A percentile compares a stretch with the other conserved stretches of the same genome.
Conservation (phyloP, 116 monocot species). For the Dioscorea cayenensis region DNA sequence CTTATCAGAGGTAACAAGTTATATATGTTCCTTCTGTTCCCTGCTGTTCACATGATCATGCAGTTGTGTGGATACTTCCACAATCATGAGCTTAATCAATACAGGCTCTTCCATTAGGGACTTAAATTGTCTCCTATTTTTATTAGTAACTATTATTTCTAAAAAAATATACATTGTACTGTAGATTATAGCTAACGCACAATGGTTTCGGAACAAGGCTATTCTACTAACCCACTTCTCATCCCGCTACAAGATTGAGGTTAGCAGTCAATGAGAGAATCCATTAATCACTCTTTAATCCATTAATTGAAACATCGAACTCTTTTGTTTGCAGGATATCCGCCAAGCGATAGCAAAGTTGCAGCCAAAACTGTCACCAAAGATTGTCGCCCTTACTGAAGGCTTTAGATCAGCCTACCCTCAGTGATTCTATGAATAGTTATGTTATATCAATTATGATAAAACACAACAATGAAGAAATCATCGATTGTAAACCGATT, state of each 20-base stretch:
- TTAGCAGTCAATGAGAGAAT: slow-evolving; percentile 1
- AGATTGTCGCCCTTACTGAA: slow-evolving; percentile 83
- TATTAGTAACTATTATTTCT: not conserved
- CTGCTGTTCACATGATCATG: too few species aligned
- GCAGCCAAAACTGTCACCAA: slow-evolving; percentile 68
- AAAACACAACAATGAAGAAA: too few species aligned
- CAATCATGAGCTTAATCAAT: not conserved
- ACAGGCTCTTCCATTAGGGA: not conserved
- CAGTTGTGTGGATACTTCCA: too few species aligned
- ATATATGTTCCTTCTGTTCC: too few species aligned
- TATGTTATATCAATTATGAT: too few species aligned
- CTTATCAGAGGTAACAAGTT: slow-evolving; percentile 60
- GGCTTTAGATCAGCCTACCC: slow-evolving; percentile 74
- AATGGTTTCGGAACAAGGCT: slow-evolving; percentile 93
- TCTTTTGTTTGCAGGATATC: slow-evolving; percentile 56
- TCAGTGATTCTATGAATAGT: slow-evolving; percentile 2
- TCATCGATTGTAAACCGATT: too few species aligned
- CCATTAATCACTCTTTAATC: not conserved
- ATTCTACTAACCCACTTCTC: slow-evolving; percentile 95
- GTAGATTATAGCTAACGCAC: slow-evolving; percentile 79
- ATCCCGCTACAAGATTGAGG: slow-evolving; percentile 87
- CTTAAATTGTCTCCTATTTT: not conserved
- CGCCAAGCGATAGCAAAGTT: slow-evolving; percentile 63
- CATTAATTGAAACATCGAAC: not conserved
- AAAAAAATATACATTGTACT: not conserved